Evolutionary conservation across 441 rosid species (phyloP).

Genomic region (Pelargonium citronellum): DNA sequence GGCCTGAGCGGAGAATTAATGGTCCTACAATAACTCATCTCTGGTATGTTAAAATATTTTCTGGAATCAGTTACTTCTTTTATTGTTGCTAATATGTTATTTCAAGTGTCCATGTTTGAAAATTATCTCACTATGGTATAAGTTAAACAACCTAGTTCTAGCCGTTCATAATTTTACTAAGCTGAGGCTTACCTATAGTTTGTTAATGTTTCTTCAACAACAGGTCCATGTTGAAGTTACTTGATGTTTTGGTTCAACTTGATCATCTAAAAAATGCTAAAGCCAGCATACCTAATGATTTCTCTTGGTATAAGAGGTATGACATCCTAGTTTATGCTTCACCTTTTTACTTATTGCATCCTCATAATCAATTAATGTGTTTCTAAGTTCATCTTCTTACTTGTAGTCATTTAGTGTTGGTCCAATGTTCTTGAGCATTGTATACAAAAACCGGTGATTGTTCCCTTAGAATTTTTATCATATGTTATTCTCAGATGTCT

Average conservation of each 20-base stretch:
- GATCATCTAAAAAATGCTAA: constrained; percentile 99
- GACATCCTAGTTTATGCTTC: constrained; percentile 7
- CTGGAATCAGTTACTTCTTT: constrained; percentile 3
- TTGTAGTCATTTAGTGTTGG: background rate
- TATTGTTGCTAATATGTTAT: constrained; percentile 5
- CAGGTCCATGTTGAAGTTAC: constrained; percentile 97
- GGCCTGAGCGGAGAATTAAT: constrained; percentile 95
- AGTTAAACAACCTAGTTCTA: constrained; percentile 4
- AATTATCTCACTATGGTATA: constrained; percentile 3
- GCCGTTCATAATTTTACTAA: background rate
- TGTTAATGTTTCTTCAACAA: constrained; percentile 23
- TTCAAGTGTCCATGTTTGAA: constrained; percentile 15
- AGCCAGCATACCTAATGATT: constrained; percentile 99
- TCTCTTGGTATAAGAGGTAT: constrained; percentile 99
- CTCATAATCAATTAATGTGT: background rate
- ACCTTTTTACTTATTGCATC: background rate
- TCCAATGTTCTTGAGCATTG: background rate
- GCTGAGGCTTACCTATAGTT: constrained; percentile 11
- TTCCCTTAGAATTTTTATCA: too few species aligned
- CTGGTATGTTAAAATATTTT: constrained; percentile 41
- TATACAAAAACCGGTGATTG: too few species aligned
- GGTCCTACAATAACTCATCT: constrained; percentile 96
- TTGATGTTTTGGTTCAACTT: constrained; percentile 95
- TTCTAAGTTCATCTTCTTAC: background rate
- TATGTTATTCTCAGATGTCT: too few species aligned